phyloP scores from a whole-genome alignment of 768 basidiomycete genomes.

The Candolleomyces aberdarensis region DNA sequence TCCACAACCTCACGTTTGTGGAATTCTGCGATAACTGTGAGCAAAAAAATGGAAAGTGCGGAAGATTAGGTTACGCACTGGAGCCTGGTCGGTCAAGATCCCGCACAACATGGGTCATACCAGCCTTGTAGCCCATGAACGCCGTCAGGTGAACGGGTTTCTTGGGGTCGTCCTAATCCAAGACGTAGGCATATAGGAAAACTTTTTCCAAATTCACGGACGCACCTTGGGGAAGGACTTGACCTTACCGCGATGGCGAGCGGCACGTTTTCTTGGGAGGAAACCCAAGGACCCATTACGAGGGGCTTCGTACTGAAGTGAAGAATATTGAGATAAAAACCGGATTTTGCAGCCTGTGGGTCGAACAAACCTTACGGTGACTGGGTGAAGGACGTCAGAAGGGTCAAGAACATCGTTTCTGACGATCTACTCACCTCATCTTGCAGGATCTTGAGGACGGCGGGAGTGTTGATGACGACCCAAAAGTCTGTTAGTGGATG shows the following conservation, averaged over 20 bases:
- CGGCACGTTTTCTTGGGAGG: slow-evolving; percentile 94
- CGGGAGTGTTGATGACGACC: slow-evolving; percentile 29
- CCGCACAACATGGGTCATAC: slow-evolving; percentile 99
- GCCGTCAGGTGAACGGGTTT: slow-evolving; percentile 99
- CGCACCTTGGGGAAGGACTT: slow-evolving; percentile 98
- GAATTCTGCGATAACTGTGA: slow-evolving; percentile 68
- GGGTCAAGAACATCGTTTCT: slow-evolving; percentile 5
- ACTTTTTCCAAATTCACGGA: not conserved
- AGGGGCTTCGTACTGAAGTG: slow-evolving; percentile 88
- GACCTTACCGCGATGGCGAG: slow-evolving; percentile 97
- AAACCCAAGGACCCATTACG: slow-evolving; percentile 98
- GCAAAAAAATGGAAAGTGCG: not conserved
- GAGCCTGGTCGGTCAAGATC: slow-evolving; percentile 99
- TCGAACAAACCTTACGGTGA: slow-evolving; percentile 77
- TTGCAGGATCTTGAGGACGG: slow-evolving; percentile 45
- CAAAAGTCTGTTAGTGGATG: slow-evolving; percentile 21
- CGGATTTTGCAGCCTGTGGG: slow-evolving; percentile 5
- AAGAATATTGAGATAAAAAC: slow-evolving; percentile 10
- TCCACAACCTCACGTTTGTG: slow-evolving; percentile 99
- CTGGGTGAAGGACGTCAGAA: slow-evolving; percentile 32
- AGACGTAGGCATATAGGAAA: slow-evolving; percentile 6
- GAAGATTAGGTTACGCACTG: slow-evolving; percentile 53
- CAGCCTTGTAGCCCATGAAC: slow-evolving; percentile 99
- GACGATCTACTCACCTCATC: slow-evolving; percentile 55
- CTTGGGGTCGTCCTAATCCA: slow-evolving; percentile 91